Conservation (phyloP, 1,284 basidiomycete species). For the Trametes sp. region DNA sequence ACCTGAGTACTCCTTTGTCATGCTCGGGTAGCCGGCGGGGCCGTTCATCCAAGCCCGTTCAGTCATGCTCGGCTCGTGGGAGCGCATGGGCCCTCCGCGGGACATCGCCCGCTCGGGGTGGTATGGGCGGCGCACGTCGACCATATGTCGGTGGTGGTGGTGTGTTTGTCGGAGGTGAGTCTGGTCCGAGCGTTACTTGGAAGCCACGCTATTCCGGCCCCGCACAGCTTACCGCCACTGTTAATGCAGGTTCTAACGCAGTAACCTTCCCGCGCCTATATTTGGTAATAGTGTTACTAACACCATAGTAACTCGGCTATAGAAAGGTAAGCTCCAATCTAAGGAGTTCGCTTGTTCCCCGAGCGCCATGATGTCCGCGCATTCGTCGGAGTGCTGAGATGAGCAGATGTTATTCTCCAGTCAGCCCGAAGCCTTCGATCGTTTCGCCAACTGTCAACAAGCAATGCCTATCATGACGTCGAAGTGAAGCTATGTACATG, state of each 20-base stretch:
- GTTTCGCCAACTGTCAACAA: not conserved
- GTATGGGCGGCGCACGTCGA: conserved; percentile 3
- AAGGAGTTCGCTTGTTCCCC: not conserved
- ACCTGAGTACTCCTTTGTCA: conserved; percentile 24
- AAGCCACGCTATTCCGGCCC: conserved; percentile 11
- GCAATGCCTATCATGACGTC: too few relatives aligned
- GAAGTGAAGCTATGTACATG: too few relatives aligned
- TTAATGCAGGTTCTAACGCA: not conserved
- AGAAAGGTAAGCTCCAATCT: not conserved
- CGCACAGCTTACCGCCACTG: conserved; percentile 6
- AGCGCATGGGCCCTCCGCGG: conserved; percentile 2
- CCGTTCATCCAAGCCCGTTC: conserved; percentile 8
- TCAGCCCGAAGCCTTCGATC: not conserved
- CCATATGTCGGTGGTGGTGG: conserved; percentile 9
- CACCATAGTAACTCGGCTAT: not conserved
- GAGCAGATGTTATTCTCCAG: not conserved
- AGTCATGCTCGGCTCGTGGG: not conserved
- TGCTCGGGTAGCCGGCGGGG: conserved; percentile 7
- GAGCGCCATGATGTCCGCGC: not conserved
- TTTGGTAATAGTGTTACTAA: not conserved
- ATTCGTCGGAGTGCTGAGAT: not conserved
- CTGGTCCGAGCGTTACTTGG: conserved; percentile 2
- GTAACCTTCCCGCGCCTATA: not conserved
- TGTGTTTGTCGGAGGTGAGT: conserved; percentile 4
- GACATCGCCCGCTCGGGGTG: conserved; percentile 3